Conservation (phyloP, 2,329 filamentous ascomycete genomes). For the Cladosporium sp. region DNA sequence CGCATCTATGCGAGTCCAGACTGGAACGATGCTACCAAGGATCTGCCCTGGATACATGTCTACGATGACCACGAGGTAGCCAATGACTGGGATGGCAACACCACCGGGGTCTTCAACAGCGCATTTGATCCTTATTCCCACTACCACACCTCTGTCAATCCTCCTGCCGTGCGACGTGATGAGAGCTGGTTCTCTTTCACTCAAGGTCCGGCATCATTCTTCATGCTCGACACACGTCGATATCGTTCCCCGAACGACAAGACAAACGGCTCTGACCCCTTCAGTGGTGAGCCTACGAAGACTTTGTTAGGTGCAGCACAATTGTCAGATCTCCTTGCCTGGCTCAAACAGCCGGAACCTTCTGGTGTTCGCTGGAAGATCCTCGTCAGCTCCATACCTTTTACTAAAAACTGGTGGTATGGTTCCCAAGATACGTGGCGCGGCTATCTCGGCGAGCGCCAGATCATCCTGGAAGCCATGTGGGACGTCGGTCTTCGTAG, state of each 20-base stretch:
- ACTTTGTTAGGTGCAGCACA: slow-evolving; percentile 85
- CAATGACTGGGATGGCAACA: slow-evolving; percentile 88
- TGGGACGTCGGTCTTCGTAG: slow-evolving; percentile 74
- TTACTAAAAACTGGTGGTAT: slow-evolving; percentile 96
- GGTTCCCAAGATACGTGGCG: slow-evolving; percentile 91
- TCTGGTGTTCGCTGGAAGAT: slow-evolving; percentile 89
- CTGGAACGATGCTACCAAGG: slow-evolving; percentile 72
- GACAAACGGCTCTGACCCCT: slow-evolving; percentile 58
- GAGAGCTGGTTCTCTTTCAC: slow-evolving; percentile 87
- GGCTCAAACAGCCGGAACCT: slow-evolving; percentile 71
- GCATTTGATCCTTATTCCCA: slow-evolving; percentile 82
- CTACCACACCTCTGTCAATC: slow-evolving; percentile 85
- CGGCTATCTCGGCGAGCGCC: slow-evolving; percentile 80
- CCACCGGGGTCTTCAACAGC: slow-evolving; percentile 73
- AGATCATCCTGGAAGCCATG: slow-evolving; percentile 80
- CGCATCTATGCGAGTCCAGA: slow-evolving; percentile 95
- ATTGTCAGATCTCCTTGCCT: slow-evolving; percentile 74
- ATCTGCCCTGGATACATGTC: slow-evolving; percentile 96
- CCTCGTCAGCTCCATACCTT: slow-evolving; percentile 84
- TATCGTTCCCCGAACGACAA: slow-evolving; percentile 71
- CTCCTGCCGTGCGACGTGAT: slow-evolving; percentile 60
- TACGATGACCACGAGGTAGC: slow-evolving; percentile 95
- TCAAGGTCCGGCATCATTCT: slow-evolving; percentile 89
- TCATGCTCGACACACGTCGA: slow-evolving; percentile 87
- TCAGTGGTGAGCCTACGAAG: slow-evolving; percentile 54